phyloP scores from a whole-genome alignment of 345 rosid genomes.

The Ceriops tagal region DNA sequence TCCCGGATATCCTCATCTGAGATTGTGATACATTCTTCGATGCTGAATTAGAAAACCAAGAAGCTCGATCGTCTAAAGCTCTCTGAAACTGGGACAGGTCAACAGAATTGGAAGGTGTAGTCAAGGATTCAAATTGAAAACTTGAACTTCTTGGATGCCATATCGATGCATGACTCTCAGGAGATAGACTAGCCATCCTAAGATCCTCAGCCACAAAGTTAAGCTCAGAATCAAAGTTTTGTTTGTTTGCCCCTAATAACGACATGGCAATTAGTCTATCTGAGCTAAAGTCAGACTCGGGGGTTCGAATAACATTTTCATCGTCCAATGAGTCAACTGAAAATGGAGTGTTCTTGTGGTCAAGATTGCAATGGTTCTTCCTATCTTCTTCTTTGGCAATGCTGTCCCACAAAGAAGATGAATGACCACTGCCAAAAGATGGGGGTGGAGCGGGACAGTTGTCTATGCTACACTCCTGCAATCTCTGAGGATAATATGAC shows the following conservation, averaged over 20 bases:
- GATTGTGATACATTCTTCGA: constrained; percentile 41
- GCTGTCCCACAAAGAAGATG: constrained; percentile 8
- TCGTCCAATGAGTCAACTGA: constrained; percentile 46
- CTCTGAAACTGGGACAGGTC: constrained; percentile 60
- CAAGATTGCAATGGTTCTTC: constrained; percentile 11
- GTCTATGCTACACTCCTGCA: constrained; percentile 22
- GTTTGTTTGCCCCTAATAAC: constrained; percentile 21
- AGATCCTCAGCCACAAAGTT: constrained; percentile 32
- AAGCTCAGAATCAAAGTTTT: constrained; percentile 33
- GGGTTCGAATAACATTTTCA: constrained; percentile 71
- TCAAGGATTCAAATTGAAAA: constrained; percentile 52
- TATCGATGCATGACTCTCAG: constrained; percentile 36
- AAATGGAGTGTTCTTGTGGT: constrained; percentile 33
- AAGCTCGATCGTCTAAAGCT: constrained; percentile 36
- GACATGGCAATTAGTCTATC: constrained; percentile 26
- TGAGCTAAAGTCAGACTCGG: constrained; percentile 53
- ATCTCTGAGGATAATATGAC: constrained; percentile 17
- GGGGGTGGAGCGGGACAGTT: constrained; percentile 39
- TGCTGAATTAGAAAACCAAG: constrained; percentile 45
- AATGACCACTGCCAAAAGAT: constrained; percentile 22
- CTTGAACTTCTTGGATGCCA: constrained; percentile 46
- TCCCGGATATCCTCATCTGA: constrained; percentile 62
- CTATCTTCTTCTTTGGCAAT: constrained; percentile 17
- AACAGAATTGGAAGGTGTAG: constrained; percentile 48
- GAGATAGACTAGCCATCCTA: constrained; percentile 43